Base-by-base conservation (phyloP, 2,329 filamentous ascomycete species). In the Colletotrichum coccodes region DNA sequence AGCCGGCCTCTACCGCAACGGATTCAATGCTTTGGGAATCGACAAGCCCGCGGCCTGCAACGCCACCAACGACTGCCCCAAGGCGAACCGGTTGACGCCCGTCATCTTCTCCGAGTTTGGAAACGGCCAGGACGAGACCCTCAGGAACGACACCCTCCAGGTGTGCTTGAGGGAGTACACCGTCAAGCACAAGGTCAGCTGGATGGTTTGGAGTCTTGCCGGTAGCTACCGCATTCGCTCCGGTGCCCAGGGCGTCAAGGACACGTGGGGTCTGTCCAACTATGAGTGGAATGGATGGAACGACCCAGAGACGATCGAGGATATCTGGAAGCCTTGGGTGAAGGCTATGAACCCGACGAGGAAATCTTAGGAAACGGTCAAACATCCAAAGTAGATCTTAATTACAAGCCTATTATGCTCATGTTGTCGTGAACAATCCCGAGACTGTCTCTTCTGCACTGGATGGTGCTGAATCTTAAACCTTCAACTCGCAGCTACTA, bases 291-390 rank as follows among this genome's bases (percentile, higher is more conserved):
- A 76, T 12, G 83, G 79, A 0, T 86, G 84, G 84, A 80, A 79
- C 34, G 82, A 81, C 53, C 77, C 79, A 2, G 79, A 77, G 46
- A 84, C 82, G 1, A 77, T 86, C 34, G 82, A 86, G 70, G 74
- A 79, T 58, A 83, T 82, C 72, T 86, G 84, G 84, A 85, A 84
- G 78, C 84, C 84, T 3, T 86, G 84, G 84, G 79, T 85, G 3
- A 71, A 75, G 72, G 76, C 71, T 11, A 85, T 84, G 83, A 73
- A 79, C 40, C 73, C 78, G 28, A 82, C 79, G 6, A 79, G 81
- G 64, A 74, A 73, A 28, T 79, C 79, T 4, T 79, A 58, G 21
- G 32, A n/a, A n/a, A n/a, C n/a, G n/a, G n/a, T n/a, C n/a, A n/a
- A n/a, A n/a, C n/a, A n/a, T n/a, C n/a, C n/a, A n/a, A n/a, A n/a